Evolutionary conservation across 129 eudicot species (phyloP).

Genomic region (Ambrosia artemisiifolia): DNA sequence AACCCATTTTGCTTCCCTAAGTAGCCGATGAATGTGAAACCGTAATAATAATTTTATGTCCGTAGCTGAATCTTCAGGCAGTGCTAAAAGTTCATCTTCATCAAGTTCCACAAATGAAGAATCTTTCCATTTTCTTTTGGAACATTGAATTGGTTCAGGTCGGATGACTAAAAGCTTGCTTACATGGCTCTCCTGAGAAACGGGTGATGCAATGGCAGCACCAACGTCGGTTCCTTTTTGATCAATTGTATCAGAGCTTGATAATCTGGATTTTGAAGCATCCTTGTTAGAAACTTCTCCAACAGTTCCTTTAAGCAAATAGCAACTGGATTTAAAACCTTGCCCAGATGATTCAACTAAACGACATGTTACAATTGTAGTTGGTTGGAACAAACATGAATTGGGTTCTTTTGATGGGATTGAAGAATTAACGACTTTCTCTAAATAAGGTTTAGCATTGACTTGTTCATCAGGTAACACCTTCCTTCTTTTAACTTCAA

Average conservation of each 20-base stretch:
- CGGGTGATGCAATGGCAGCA: conserved; percentile 73
- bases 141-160: conserved; percentile 32
- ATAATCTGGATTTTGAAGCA: conserved; percentile 35
- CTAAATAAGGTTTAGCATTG: conserved; percentile 40
- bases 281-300: conserved; percentile 26
- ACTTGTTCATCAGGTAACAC: conserved; percentile 52
- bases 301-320: conserved; percentile 55
- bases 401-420: conserved; percentile 40
- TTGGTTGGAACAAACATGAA: conserved; percentile 36
- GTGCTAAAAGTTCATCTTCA: conserved; percentile 45
- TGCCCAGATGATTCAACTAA: conserved; percentile 73
- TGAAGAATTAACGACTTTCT: conserved; percentile 36
- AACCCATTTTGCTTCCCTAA: conserved; percentile 80
- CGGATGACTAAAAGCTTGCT: conserved; percentile 56
- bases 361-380: conserved; percentile 45
- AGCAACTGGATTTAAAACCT: conserved; percentile 72
- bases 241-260: conserved; percentile 39
- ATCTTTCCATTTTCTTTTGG: conserved; percentile 13
- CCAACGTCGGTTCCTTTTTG: conserved; percentile 43
- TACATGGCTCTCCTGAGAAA: conserved; percentile 92
- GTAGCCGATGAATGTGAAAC: conserved; percentile 58
- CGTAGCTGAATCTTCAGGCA: conserved; percentile 45
- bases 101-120: conserved; percentile 56
- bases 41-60: conserved; percentile 79
- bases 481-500: conserved; percentile 50